Conservation (phyloP, 139 green algal genomes). For the Chlorella sp. region DNA sequence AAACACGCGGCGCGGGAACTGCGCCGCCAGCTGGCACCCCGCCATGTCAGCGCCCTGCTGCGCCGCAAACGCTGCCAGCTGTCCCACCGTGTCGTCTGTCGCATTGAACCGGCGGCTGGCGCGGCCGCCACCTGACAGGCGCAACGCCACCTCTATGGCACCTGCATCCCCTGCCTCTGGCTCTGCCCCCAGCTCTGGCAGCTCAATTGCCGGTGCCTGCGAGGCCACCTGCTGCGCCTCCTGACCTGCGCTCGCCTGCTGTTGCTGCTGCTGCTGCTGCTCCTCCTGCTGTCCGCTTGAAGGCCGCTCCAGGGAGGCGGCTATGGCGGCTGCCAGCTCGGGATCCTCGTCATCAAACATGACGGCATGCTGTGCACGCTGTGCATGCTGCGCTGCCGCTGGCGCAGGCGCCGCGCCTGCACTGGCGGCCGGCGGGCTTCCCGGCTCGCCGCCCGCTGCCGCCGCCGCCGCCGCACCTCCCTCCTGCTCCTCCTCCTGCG, state of each 20-base stretch:
- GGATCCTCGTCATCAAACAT: slow-evolving; percentile 51
- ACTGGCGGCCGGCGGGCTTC: too few relatives aligned
- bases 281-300: background rate
- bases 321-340: slow-evolving; percentile 72
- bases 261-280: background rate
- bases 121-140: slow-evolving; percentile 40
- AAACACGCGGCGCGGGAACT: slow-evolving; percentile 32
- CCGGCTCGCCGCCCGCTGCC: background rate
- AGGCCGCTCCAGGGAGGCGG: slow-evolving; percentile 58
- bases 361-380: background rate
- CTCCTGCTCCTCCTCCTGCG: background rate
- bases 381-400: background rate
- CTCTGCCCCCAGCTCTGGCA: slow-evolving; percentile 34
- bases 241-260: background rate
- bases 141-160: slow-evolving; percentile 43
- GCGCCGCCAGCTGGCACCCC: slow-evolving; percentile 11
- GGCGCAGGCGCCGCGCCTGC: too few relatives aligned
- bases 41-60: slow-evolving; percentile 22
- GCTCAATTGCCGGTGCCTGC: background rate
- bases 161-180: slow-evolving; percentile 29
- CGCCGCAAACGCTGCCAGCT: slow-evolving; percentile 39
- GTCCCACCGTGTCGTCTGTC: slow-evolving; percentile 28
- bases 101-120: slow-evolving; percentile 37
- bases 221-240: background rate
- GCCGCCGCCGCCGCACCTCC: background rate